Conservation (phyloP, 257 asterid species). For the Paraleonurus japonicus region DNA sequence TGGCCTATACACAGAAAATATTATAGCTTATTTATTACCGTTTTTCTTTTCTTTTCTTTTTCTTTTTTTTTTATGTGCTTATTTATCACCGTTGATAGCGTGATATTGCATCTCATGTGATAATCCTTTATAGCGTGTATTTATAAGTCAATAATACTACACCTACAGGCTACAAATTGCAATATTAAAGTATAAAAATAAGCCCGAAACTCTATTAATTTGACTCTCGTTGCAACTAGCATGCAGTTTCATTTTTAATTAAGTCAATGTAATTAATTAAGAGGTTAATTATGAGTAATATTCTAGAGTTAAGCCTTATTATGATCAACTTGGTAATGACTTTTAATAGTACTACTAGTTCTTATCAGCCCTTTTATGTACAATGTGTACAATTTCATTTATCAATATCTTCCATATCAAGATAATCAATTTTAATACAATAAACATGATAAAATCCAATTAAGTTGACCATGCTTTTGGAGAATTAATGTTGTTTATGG, state of each 20-base stretch:
- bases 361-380: neutral
- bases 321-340: neutral
- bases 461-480: neutral
- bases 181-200: neutral
- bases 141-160: neutral
- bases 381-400: neutral
- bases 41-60: no score
- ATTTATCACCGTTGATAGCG: neutral
- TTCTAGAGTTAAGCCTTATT: neutral
- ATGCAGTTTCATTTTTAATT: neutral
- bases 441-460: neutral
- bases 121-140: neutral
- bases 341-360: neutral
- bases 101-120: neutral
- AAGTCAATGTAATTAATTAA: conserved; percentile 14
- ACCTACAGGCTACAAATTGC: no score
- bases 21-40: neutral
- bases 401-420: neutral
- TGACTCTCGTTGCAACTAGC: neutral
- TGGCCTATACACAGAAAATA: neutral
- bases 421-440: neutral
- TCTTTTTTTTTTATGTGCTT: no score
- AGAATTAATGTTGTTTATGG: neutral
- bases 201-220: neutral
- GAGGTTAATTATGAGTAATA: neutral